Evolutionary conservation across 2,329 filamentous ascomycete species (phyloP).

Genomic region (Trichoderma lentiforme): DNA sequence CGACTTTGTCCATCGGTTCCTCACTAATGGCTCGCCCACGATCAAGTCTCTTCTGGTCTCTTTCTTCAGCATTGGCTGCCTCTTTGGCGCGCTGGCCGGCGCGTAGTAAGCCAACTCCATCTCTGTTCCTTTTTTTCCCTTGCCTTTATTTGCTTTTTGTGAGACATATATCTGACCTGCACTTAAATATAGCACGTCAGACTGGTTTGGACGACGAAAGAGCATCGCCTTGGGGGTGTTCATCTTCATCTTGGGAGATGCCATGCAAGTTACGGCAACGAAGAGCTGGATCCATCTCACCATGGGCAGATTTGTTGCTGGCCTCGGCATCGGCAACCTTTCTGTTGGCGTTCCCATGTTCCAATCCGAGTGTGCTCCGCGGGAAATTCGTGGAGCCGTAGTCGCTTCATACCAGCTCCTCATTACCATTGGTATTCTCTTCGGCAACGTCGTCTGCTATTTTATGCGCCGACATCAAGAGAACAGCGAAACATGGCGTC

Average conservation of each 20-base stretch:
- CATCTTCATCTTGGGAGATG: constrained; percentile 61
- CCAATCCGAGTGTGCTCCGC: constrained; percentile 61
- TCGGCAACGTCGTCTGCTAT: constrained; percentile 54
- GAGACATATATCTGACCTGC: background rate
- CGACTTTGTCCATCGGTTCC: constrained; percentile 58
- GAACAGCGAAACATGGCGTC: constrained; percentile 54
- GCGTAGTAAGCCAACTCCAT: constrained; percentile 39
- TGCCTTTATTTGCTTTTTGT: background rate
- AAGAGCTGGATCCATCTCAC: constrained; percentile 62
- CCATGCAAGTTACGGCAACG: constrained; percentile 61
- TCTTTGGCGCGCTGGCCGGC: constrained; percentile 51
- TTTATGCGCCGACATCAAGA: constrained; percentile 44
- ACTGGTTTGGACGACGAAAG: constrained; percentile 55
- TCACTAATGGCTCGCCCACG: constrained; percentile 40
- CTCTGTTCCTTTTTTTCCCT: background rate
- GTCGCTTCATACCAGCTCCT: constrained; percentile 71
- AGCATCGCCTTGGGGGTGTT: constrained; percentile 51
- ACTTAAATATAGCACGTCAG: constrained; percentile 42
- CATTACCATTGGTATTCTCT: constrained; percentile 67
- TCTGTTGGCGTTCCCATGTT: constrained; percentile 66
- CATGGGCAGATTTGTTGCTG: constrained; percentile 63
- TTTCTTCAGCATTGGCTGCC: constrained; percentile 53
- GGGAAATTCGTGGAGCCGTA: constrained; percentile 60
- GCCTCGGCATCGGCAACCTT: constrained; percentile 64
- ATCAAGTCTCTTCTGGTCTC: constrained; percentile 53